A percentile compares a stretch with the other conserved stretches of the same genome.
phyloP scores from a whole-genome alignment of 2,329 filamentous ascomycete genomes.

The Fusarium tricinctum region DNA sequence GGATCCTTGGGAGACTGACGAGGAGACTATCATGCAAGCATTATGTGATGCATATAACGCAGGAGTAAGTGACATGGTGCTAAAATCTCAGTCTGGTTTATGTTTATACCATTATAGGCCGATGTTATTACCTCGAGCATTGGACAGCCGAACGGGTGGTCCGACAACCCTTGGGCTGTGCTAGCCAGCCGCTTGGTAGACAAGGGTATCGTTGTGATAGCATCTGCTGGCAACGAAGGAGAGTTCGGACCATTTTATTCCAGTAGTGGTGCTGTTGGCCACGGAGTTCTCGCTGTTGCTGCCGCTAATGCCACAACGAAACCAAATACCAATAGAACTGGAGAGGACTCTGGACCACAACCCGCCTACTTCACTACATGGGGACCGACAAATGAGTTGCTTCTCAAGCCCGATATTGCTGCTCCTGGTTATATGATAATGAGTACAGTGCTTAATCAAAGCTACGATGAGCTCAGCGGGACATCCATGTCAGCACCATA shows the following conservation, averaged over 20 bases:
- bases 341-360: slow-evolving; percentile 50
- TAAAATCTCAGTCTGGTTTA: slow-evolving; percentile 1
- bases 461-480: slow-evolving; percentile 63
- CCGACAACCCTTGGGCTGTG: slow-evolving; percentile 59
- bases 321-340: slow-evolving; percentile 52
- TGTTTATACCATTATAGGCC: slow-evolving; percentile 44
- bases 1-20: slow-evolving; percentile 52
- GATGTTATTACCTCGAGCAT: slow-evolving; percentile 62
- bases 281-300: slow-evolving; percentile 54
- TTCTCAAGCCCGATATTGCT: slow-evolving; percentile 65
- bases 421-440: slow-evolving; percentile 65
- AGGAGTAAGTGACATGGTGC: slow-evolving; percentile 45
- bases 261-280: slow-evolving; percentile 53
- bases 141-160: slow-evolving; percentile 56
- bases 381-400: slow-evolving; percentile 66
- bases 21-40: slow-evolving; percentile 55
- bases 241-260: slow-evolving; percentile 62
- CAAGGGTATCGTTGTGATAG: slow-evolving; percentile 63
- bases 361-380: slow-evolving; percentile 64
- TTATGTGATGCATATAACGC: slow-evolving; percentile 56
- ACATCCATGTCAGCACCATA: slow-evolving; percentile 71
- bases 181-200: slow-evolving; percentile 59
- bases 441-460: slow-evolving; percentile 61
- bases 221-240: slow-evolving; percentile 67
- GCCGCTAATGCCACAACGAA: slow-evolving; percentile 60